phyloP scores from a whole-genome alignment of 2,329 filamentous ascomycete genomes.

The Ramularia endophylla region DNA sequence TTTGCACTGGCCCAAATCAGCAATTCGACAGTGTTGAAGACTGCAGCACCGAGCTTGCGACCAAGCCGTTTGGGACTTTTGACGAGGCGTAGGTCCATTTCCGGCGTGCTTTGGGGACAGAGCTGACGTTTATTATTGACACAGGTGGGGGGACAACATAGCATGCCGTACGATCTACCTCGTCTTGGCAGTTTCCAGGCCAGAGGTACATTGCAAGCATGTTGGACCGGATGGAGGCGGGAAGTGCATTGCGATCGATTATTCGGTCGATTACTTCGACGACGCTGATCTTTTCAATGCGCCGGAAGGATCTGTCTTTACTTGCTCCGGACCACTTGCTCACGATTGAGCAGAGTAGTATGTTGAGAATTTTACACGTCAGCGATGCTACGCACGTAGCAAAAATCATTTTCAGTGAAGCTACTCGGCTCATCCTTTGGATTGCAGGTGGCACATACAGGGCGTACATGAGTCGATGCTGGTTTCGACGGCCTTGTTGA shows the following conservation, averaged over 20 bases:
- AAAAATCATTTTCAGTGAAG: no score
- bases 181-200: conserved; percentile 29
- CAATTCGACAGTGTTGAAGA: conserved; percentile 31
- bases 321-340: conserved; percentile 11
- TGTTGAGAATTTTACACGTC: no score
- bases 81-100: conserved; percentile 28
- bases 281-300: conserved; percentile 18
- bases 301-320: conserved; percentile 12
- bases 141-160: conserved; percentile 39
- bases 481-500: no score
- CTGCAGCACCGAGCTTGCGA: conserved; percentile 30
- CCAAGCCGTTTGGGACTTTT: conserved; percentile 37
- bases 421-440: no score
- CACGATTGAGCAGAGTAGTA: no score
- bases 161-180: conserved; percentile 40
- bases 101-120: no score
- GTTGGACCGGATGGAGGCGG: conserved; percentile 25
- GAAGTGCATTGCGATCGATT: conserved; percentile 23
- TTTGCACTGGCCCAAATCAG: conserved; percentile 33
- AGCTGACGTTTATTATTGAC: no score
- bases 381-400: no score
- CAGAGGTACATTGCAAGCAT: conserved; percentile 27
- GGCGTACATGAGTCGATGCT: no score
- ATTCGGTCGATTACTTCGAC: conserved; percentile 25
- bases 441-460: no score